Conservation (phyloP, 768 basidiomycete species). For the Auricularia sp. region DNA sequence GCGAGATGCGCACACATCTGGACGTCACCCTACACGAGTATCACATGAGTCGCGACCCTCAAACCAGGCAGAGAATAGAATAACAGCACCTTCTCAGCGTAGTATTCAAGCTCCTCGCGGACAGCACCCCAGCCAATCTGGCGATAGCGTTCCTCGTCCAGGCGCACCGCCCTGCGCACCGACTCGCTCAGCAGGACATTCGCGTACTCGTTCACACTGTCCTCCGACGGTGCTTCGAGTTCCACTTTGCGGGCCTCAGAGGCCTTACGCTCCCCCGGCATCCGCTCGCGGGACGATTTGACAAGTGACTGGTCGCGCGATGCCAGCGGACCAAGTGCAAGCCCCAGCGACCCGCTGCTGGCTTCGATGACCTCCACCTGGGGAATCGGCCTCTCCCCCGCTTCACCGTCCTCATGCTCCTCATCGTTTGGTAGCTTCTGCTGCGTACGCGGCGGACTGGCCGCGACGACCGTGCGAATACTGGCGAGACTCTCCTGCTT, state of each 20-base stretch:
- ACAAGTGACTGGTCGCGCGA: neutral
- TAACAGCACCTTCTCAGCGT: constrained; percentile 45
- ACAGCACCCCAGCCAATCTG: constrained; percentile 51
- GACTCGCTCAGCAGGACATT: neutral
- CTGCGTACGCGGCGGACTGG: neutral
- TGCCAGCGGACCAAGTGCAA: neutral
- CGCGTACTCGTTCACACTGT: neutral
- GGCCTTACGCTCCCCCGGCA: neutral
- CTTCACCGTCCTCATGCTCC: neutral
- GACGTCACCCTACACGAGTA: constrained; percentile 52
- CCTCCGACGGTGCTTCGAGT: neutral
- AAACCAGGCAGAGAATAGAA: constrained; percentile 6
- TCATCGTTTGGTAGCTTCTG: neutral
- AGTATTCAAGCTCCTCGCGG: constrained; percentile 46
- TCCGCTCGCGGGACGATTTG: neutral
- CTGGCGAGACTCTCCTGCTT: constrained; percentile 56
- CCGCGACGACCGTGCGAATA: constrained; percentile 46
- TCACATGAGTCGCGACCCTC: neutral
- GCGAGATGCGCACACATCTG: constrained; percentile 72
- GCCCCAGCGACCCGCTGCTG: neutral
- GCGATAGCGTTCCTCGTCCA: constrained; percentile 42
- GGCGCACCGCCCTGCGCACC: constrained; percentile 18
- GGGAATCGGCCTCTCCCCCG: neutral
- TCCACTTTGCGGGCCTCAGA: neutral
- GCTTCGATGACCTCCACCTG: neutral